Evolutionary conservation across 2,329 filamentous ascomycete genomes (phyloP), one percentile per base, ranked within the genome.

Genomic region (Xylogone sp.): DNA sequence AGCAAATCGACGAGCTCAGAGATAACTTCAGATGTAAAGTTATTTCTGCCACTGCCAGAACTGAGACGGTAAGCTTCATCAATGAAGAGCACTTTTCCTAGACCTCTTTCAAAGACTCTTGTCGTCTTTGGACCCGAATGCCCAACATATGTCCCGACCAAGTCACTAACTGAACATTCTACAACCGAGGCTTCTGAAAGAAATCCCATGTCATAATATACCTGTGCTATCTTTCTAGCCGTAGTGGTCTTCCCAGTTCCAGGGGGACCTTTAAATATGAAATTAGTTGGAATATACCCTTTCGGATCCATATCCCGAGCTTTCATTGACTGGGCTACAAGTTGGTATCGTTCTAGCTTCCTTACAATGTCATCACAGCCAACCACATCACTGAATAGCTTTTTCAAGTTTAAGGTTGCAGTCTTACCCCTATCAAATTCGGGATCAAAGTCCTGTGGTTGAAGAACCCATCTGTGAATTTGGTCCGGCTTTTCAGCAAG

Each of bases 191-290:
- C 74, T 0, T 70, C 72, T 0, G 77, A 67, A 0, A 91, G 69
- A 22, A 90, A 79, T 0, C 86, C 85, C 79, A 90, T 82, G 57
- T 90, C 82, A 62, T 88, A 90, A 61, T 82, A 90, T 0, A 90
- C 72, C 52, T 87, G 78, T 9, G 86, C 87, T 77, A 91, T 88
- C 55, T 84, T 87, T n/a, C 75, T 71, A 0, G 88, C 88, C 0
- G 77, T 88, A 0, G 82, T 84, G 0, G 86, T 89, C 60, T 90
- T 90, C 0, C 87, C 87, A 0, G 86, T 90, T 0, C 78, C 77
- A 46, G 61, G 55, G 50, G 76, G 72, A 0, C 81, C 79, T 19
- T 74, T 71, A 65, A 83, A 83, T 0, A 83, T 57, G 56, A 82
- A 82, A 44, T 75, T 79, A 49, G 78, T 78, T 0, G 79, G 78